Percentiles rank a stretch among this genome's conserved stretches.
phyloP scores from a whole-genome alignment of 768 basidiomycete species.

The Macrolepiota albuminosa region DNA sequence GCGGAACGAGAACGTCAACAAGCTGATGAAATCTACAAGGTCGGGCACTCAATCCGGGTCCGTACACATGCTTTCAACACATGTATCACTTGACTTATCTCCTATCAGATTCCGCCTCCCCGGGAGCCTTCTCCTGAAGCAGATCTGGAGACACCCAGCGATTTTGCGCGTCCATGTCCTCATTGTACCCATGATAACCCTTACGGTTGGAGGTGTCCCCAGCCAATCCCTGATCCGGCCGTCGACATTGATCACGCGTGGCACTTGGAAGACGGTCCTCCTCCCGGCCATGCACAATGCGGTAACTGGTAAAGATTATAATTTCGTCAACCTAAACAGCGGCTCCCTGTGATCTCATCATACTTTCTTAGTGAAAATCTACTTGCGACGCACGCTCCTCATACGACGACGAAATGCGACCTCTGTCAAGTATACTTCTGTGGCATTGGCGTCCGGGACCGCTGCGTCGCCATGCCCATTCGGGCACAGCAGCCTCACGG shows the following conservation, averaged over 20 bases:
- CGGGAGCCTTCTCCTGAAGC: conserved; percentile 76
- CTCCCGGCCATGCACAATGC: conserved; percentile 76
- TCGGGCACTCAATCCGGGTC: conserved; percentile 61
- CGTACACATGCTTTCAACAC: conserved; percentile 7
- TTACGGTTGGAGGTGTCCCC: conserved; percentile 78
- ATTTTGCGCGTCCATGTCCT: conserved; percentile 75
- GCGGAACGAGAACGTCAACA: conserved; percentile 69
- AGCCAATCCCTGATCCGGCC: conserved; percentile 70
- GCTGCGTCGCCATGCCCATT: conserved; percentile 62
- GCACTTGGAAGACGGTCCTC: conserved; percentile 71
- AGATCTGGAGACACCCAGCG: conserved; percentile 55
- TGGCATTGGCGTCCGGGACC: conserved; percentile 70
- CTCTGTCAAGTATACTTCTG: conserved; percentile 82
- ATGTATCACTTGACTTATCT: conserved; percentile 9
- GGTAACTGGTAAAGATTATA: conserved; percentile 60
- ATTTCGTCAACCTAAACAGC: background rate
- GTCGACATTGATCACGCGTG: conserved; percentile 69
- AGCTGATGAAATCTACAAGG: conserved; percentile 76
- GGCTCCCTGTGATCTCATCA: background rate
- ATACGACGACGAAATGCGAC: conserved; percentile 73
- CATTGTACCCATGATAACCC: conserved; percentile 68
- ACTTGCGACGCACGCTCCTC: conserved; percentile 64
- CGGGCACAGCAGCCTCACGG: conserved; percentile 63
- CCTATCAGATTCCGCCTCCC: conserved; percentile 66
- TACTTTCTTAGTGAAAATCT: conserved; percentile 56